Evolutionary conservation across 2,329 filamentous ascomycete species (phyloP).

Genomic region (Stenocarpella maydis): DNA sequence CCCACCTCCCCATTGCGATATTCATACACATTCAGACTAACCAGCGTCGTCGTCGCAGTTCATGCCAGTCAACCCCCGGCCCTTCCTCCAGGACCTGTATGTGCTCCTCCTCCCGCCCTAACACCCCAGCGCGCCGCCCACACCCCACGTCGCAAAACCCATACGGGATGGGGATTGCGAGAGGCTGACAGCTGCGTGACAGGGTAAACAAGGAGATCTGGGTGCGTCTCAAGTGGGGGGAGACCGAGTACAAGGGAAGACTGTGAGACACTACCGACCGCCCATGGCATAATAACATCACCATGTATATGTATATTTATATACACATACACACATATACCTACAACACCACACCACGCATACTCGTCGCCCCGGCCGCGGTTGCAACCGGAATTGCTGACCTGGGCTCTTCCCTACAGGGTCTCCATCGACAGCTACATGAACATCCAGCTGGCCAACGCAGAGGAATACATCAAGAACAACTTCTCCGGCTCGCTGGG

Average conservation of each 20-base stretch:
- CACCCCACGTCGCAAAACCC: slow-evolving; percentile 16
- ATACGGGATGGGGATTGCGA: neutral
- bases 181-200: slow-evolving; percentile 32
- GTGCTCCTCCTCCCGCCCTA: slow-evolving; percentile 56
- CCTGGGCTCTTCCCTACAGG: slow-evolving; percentile 22
- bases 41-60: slow-evolving; percentile 59
- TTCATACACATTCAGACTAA: neutral
- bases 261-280: slow-evolving; percentile 52
- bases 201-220: slow-evolving; percentile 91
- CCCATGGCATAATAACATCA: too few species aligned
- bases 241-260: slow-evolving; percentile 95
- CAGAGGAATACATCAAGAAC: slow-evolving; percentile 91
- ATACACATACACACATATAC: neutral
- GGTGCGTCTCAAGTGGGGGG: slow-evolving; percentile 96
- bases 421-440: slow-evolving; percentile 96
- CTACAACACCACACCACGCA: neutral
- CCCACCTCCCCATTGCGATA: neutral
- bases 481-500: slow-evolving; percentile 86
- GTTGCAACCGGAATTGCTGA: neutral
- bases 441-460: slow-evolving; percentile 93
- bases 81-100: slow-evolving; percentile 92
- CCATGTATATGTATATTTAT: too few species aligned
- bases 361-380: neutral
- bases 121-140: slow-evolving; percentile 59
- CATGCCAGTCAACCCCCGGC: slow-evolving; percentile 94